phyloP scores from a whole-genome alignment of 768 basidiomycete species.

The Panellus pusillus region DNA sequence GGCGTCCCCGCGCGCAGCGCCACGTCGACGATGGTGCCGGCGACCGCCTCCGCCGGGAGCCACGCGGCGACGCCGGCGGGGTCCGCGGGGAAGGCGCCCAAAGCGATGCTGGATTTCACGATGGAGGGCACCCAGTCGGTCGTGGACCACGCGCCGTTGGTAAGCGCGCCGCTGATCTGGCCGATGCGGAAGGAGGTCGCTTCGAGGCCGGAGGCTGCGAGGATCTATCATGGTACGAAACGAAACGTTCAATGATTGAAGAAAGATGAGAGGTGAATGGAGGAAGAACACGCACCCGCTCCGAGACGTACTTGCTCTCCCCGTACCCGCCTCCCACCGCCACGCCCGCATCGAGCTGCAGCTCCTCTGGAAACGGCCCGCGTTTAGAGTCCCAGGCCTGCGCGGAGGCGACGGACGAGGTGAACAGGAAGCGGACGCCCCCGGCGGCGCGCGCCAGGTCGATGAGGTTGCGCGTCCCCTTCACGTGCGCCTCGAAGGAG shows the following conservation, averaged over 20 bases:
- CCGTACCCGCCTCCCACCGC: constrained; percentile 32
- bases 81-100: too few relatives aligned
- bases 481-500: constrained; percentile 44
- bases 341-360: constrained; percentile 26
- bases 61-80: too few relatives aligned
- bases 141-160: constrained; percentile 38
- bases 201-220: neutral
- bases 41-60: too few relatives aligned
- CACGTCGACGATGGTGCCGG: too few relatives aligned
- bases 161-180: constrained; percentile 34
- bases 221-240: neutral
- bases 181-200: constrained; percentile 32
- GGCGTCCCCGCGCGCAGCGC: too few relatives aligned
- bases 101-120: constrained; percentile 27
- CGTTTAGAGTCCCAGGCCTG: constrained; percentile 23
- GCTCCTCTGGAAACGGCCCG: constrained; percentile 35
- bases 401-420: constrained; percentile 23
- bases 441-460: constrained; percentile 18
- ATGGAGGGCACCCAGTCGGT: constrained; percentile 38
- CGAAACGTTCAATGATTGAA: too few relatives aligned
- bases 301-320: constrained; percentile 36
- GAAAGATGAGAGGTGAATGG: neutral
- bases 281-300: constrained; percentile 26
- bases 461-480: constrained; percentile 38
- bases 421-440: constrained; percentile 26